These are phyloP conservation scores for Talaromyces funiculosus DNA, from an alignment of 2,329 filamentous ascomycete genomes.

Conservation along the genomic window DNA sequence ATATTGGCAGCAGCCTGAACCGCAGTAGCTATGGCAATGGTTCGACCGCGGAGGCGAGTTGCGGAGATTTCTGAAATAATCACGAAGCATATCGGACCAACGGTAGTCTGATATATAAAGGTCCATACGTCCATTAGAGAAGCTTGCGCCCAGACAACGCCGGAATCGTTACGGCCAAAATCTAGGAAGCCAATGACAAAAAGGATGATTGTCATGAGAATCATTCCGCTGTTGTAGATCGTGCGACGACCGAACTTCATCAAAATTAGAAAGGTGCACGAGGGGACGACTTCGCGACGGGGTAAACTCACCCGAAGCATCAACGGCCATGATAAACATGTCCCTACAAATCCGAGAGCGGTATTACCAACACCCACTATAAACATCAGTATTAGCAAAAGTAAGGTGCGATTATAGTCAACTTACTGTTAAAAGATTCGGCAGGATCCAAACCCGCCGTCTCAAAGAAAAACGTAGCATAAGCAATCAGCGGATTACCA, in stretches of 20 bases:
- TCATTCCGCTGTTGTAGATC: constrained; percentile 38
- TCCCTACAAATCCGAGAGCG: constrained; percentile 35
- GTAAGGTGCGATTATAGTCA: constrained; percentile 38
- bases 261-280: constrained; percentile 16
- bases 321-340: constrained; percentile 37
- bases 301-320: constrained; percentile 34
- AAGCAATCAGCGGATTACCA: constrained; percentile 34
- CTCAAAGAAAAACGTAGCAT: constrained; percentile 36
- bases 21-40: constrained; percentile 14
- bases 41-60: constrained; percentile 14
- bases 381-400: constrained; percentile 29
- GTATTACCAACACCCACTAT: constrained; percentile 28
- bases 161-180: constrained; percentile 27
- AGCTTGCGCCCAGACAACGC: constrained; percentile 30
- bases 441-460: constrained; percentile 34
- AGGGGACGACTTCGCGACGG: constrained; percentile 10
- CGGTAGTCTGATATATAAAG: constrained; percentile 34
- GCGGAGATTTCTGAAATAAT: constrained; percentile 16
- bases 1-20: constrained; percentile 13
- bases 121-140: constrained; percentile 32
- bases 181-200: constrained; percentile 37
- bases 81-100: constrained; percentile 30
- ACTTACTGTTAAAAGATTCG: constrained; percentile 37
- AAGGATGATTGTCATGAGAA: constrained; percentile 38
- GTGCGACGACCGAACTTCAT: constrained; percentile 36